These are phyloP conservation scores for Cercospora sp. DNA, from an alignment of 2,329 filamentous ascomycete genomes.

Conservation along the genomic window DNA sequence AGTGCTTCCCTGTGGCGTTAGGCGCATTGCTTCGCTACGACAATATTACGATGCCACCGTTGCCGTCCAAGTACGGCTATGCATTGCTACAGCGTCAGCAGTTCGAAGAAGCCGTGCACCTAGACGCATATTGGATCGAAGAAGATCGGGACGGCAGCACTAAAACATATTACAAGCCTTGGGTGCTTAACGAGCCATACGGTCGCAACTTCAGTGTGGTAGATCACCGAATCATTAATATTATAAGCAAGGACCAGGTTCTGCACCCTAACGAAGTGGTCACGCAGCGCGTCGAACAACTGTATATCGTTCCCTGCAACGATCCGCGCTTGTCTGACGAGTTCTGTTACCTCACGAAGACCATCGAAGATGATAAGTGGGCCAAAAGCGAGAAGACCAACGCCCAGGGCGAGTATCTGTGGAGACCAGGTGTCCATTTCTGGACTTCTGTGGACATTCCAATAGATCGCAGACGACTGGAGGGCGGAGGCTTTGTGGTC, in stretches of 20 bases:
- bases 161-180: too few species aligned
- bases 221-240: slow-evolving; percentile 16
- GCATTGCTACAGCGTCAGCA: slow-evolving; percentile 15
- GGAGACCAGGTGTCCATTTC: not conserved
- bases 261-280: not conserved
- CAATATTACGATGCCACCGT: slow-evolving; percentile 7
- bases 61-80: slow-evolving; percentile 17
- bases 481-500: not conserved
- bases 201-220: slow-evolving; percentile 6
- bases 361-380: not conserved
- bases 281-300: not conserved
- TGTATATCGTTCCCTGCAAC: not conserved
- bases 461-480: not conserved
- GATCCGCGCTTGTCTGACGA: slow-evolving; percentile 8
- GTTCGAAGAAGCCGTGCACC: too few species aligned
- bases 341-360: not conserved
- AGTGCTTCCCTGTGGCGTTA: slow-evolving; percentile 14
- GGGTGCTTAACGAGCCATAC: not conserved
- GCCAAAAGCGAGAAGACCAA: not conserved
- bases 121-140: too few species aligned
- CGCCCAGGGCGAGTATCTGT: not conserved
- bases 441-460: slow-evolving; percentile 1
- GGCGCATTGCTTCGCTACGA: slow-evolving; percentile 17
- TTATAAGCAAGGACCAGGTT: not conserved
- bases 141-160: too few species aligned